Base-by-base conservation (phyloP, 2,329 filamentous ascomycete genomes). In the Plectosphaerella plurivora region DNA sequence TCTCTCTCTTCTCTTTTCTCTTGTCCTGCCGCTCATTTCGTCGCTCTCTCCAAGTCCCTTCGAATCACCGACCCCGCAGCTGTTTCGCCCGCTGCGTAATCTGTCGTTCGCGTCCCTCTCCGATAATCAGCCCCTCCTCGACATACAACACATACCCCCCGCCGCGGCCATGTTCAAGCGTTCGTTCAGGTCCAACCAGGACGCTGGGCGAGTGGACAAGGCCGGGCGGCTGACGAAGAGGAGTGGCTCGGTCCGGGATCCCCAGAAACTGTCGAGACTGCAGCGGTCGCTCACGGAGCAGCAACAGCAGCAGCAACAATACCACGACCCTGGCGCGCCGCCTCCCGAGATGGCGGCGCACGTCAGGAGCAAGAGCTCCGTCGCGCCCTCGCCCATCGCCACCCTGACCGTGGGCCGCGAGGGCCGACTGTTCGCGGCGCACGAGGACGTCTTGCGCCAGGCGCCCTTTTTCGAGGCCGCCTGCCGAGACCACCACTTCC, bases 381-480 rank as follows among this genome's bases (percentile, higher is more conserved):
- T 68, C 54, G 62, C 73, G 46, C 73, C 78, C 57, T 84, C 83
- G 56, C 88, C 91, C 65, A 95, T 96, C 72, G 80, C 96, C 72
- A 96, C 91, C 55, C 78, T 97, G 62, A 85, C 88, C 61, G 86
- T 97, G 66, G 92, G 92, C 62, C 76, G 75, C 63, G 91, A 96
- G 65, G 87, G 88, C 68, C 88, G 92, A 65, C 81, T 96, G 70
- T 97, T 97, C 79, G 92, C 92, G 63, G 92, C 91, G 66, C 92
- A 97, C 73, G 90, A 97, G 79, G 89, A 96, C 73, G 87, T 96
- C 65, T 84, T 97, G 59, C 84, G 83, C 66, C 84, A 89, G 72
- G 93, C 91, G 68, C 87, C 91, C 60, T 95, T 89, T 73, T 95
- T 97, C 71, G 81, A 84, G 62, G 78, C 82, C 65, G 81, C 84